Evolutionary conservation across 306 rosid genomes (phyloP).

Genomic region (Hippophae gyantsensis): DNA sequence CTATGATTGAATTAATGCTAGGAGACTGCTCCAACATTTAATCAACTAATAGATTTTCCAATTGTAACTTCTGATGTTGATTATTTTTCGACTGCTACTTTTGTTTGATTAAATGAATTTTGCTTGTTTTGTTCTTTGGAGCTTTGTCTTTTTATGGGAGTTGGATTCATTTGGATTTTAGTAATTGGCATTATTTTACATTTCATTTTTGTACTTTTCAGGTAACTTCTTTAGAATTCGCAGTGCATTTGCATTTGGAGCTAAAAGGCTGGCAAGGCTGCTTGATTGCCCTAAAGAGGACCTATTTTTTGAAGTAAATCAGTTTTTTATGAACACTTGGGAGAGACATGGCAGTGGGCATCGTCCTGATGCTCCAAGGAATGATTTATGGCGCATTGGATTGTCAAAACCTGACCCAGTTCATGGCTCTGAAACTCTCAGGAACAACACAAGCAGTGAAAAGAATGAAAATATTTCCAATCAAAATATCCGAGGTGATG

Average conservation of each 20-base stretch:
- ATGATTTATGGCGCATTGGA: slow-evolving; percentile 39
- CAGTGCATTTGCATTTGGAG: slow-evolving; percentile 97
- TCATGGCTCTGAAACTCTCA: slow-evolving; percentile 44
- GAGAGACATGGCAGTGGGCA: slow-evolving; percentile 95
- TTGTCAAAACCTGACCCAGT: slow-evolving; percentile 44
- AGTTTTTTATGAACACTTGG: slow-evolving; percentile 93
- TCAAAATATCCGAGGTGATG: slow-evolving; percentile 33
- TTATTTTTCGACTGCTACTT: too few relatives aligned
- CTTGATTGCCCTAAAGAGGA: slow-evolving; percentile 84
- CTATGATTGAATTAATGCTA: too few relatives aligned
- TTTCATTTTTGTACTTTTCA: slow-evolving; percentile 20
- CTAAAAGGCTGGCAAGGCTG: slow-evolving; percentile 72
- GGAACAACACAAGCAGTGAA: slow-evolving; percentile 30
- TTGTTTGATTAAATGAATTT: too few relatives aligned
- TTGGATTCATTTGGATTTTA: too few relatives aligned
- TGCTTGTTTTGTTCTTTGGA: too few relatives aligned
- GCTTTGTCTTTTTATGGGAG: too few relatives aligned
- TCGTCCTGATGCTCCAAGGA: slow-evolving; percentile 90
- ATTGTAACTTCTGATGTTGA: too few relatives aligned
- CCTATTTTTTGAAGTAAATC: slow-evolving; percentile 65
- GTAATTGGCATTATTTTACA: too few relatives aligned
- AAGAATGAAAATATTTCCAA: slow-evolving; percentile 36
- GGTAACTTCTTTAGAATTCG: slow-evolving; percentile 98
- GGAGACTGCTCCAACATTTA: too few relatives aligned
- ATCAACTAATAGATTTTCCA: too few relatives aligned